Percentiles rank a stretch among this genome's conserved stretches.
Evolutionary conservation across 306 rosid genomes (phyloP).

Genomic region (Cyamopsis tetragonoloba): DNA sequence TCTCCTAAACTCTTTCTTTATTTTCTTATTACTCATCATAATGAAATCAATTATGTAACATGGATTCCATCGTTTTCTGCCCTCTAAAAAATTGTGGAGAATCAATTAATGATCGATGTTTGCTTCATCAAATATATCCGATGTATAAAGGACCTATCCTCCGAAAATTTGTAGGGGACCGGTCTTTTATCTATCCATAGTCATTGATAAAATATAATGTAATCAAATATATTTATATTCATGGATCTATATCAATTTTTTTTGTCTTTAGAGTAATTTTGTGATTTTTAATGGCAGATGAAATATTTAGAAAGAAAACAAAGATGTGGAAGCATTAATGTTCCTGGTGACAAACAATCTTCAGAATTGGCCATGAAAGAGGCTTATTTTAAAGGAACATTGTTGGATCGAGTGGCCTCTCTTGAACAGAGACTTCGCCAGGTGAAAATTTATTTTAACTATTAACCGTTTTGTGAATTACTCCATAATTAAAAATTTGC

Average conservation of each 20-base stretch:
- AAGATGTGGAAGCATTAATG: slow-evolving; percentile 25
- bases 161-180: too few species aligned
- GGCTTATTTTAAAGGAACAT: slow-evolving; percentile 53
- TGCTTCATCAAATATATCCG: too few species aligned
- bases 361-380: slow-evolving; percentile 48
- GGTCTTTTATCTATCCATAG: too few species aligned
- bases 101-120: too few species aligned
- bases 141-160: too few species aligned
- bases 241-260: not conserved
- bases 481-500: not conserved
- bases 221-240: not conserved
- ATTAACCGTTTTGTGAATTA: not conserved
- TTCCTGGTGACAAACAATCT: slow-evolving; percentile 31
- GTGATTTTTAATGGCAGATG: slow-evolving; percentile 40
- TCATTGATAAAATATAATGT: too few species aligned
- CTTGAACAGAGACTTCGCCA: slow-evolving; percentile 68
- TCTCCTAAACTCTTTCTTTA: not conserved
- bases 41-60: not conserved
- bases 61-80: too few species aligned
- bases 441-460: slow-evolving; percentile 32
- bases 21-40: not conserved
- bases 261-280: not conserved
- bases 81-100: too few species aligned
- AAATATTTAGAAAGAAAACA: slow-evolving; percentile 65
- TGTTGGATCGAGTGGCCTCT: slow-evolving; percentile 66